A percentile compares a stretch with the other conserved stretches of the same genome.
These are phyloP conservation scores for Aquilaria yunnanensis DNA, from an alignment of 345 rosid species.

Conservation along the genomic window DNA sequence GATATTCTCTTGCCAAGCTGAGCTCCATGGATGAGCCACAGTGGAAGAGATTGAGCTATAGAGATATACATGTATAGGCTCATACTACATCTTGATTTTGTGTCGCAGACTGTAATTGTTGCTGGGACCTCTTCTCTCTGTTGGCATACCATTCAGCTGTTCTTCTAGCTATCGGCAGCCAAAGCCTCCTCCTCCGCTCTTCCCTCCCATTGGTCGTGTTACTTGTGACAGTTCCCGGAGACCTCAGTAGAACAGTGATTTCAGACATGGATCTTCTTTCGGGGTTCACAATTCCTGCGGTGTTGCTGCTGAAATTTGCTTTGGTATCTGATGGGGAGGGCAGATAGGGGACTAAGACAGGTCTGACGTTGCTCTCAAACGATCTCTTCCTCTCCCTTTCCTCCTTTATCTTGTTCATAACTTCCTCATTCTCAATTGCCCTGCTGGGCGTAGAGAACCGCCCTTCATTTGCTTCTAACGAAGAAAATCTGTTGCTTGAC, in stretches of 20 bases:
- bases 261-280: slow-evolving; percentile 76
- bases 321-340: slow-evolving; percentile 24
- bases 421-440: slow-evolving; percentile 22
- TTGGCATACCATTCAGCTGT: slow-evolving; percentile 75
- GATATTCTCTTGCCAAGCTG: not conserved
- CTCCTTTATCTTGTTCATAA: slow-evolving; percentile 36
- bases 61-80: not conserved
- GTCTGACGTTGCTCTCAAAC: slow-evolving; percentile 35
- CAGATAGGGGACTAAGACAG: not conserved
- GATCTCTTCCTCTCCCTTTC: slow-evolving; percentile 60
- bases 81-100: slow-evolving; percentile 27
- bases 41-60: not conserved
- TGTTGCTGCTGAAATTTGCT: not conserved
- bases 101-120: slow-evolving; percentile 19
- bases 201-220: slow-evolving; percentile 25
- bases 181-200: slow-evolving; percentile 42
- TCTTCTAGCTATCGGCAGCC: slow-evolving; percentile 76
- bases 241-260: slow-evolving; percentile 59
- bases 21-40: not conserved
- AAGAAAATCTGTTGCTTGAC: slow-evolving; percentile 44
- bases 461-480: not conserved
- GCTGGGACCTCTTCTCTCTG: slow-evolving; percentile 38
- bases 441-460: not conserved
- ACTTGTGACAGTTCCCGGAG: slow-evolving; percentile 20
- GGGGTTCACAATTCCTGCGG: slow-evolving; percentile 23